These are phyloP conservation scores for Saccharum hybrid DNA, from an alignment of 202 grass and related monocot species.

Conservation along the genomic window DNA sequence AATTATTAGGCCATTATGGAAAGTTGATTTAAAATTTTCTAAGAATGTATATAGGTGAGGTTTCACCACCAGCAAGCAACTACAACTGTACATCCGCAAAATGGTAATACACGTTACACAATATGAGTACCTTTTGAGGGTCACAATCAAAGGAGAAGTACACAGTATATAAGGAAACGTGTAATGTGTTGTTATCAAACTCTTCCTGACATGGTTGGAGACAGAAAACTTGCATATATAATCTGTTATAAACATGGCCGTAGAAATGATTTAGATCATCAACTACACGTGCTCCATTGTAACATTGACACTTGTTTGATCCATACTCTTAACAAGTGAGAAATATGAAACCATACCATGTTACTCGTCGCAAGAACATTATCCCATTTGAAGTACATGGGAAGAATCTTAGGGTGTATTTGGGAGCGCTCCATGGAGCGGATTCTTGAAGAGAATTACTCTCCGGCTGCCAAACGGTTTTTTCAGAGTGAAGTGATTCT, in stretches of 20 bases:
- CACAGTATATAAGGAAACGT: neutral
- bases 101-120: neutral
- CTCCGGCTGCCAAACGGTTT: no score
- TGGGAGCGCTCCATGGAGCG: no score
- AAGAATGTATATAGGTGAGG: constrained; percentile 17
- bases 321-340: neutral
- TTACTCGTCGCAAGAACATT: neutral
- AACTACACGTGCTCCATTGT: neutral
- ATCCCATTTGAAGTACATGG: neutral
- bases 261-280: neutral
- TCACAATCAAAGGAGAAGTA: neutral
- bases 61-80: neutral
- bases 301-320: constrained; percentile 5
- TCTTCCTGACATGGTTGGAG: neutral
- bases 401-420: neutral
- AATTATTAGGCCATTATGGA: neutral
- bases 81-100: neutral
- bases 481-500: no score
- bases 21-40: constrained; percentile 4
- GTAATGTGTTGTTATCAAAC: neutral
- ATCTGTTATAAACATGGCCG: constrained; percentile 2
- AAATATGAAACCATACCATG: neutral
- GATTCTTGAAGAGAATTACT: no score
- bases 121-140: neutral
- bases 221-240: neutral